A percentile compares a stretch with the other conserved stretches of the same genome.
Conservation (phyloP, 2,329 filamentous ascomycete genomes). For the Curvularia lunata region DNA sequence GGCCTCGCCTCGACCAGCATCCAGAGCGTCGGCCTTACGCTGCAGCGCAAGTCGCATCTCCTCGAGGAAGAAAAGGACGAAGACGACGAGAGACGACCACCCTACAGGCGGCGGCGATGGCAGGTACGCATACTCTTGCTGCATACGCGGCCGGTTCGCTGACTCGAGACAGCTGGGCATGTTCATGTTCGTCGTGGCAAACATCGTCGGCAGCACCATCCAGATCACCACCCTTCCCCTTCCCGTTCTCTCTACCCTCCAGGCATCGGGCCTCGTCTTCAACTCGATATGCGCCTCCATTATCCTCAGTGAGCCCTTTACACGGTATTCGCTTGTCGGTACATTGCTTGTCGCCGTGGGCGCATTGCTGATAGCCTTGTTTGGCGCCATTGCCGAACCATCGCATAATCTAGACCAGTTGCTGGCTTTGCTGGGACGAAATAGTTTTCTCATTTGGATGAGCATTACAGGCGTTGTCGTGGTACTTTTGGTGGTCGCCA, state of each 20-base stretch:
- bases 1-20: constrained; percentile 92
- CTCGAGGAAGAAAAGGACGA: constrained; percentile 91
- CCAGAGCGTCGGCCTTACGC: constrained; percentile 90
- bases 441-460: constrained; percentile 89
- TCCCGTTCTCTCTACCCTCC: constrained; percentile 91
- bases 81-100: constrained; percentile 79
- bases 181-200: constrained; percentile 95
- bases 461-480: constrained; percentile 77
- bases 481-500: constrained; percentile 65
- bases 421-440: constrained; percentile 73
- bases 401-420: constrained; percentile 87
- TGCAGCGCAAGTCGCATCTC: constrained; percentile 97
- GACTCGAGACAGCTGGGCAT: constrained; percentile 70
- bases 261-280: constrained; percentile 91
- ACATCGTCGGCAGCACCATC: constrained; percentile 91
- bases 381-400: constrained; percentile 91
- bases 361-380: constrained; percentile 89
- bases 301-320: constrained; percentile 92
- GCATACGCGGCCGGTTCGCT: constrained; percentile 13
- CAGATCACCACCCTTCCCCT: constrained; percentile 96
- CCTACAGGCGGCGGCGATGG: constrained; percentile 90
- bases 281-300: constrained; percentile 97
- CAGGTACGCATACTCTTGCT: constrained; percentile 61
- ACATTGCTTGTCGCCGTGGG: constrained; percentile 86
- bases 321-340: constrained; percentile 87